Evolutionary conservation across 192 early-diverging fungal genomes (phyloP), one percentile per base, ranked within the genome.

Genomic region (Phlyctochytrium bullatum): DNA sequence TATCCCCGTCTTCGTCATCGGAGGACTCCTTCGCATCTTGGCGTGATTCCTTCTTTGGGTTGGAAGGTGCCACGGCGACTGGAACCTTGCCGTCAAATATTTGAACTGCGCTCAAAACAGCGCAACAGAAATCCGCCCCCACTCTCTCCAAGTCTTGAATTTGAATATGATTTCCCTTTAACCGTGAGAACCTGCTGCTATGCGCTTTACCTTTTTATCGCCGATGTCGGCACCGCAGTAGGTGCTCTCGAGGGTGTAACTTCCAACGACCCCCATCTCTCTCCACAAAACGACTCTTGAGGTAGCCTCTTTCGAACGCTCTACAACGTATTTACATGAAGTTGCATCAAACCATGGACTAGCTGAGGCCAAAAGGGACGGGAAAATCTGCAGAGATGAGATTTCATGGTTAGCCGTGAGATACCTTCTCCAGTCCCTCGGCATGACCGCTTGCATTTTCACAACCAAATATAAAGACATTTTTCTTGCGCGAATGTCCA

Each of bases 401-500:
- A n/a, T n/a, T n/a, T n/a, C n/a, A n/a, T n/a, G n/a, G n/a, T n/a
- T n/a, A n/a, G n/a, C n/a, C n/a, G n/a, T n/a, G n/a, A n/a, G n/a
- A n/a, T 4, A 75, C 77, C 72, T 76, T 79, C 65, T 76, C 76
- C 54, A 80, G 65, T 1, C 69, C 67, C 64, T 76, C 75, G 35
- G 58, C 67, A 32, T 73, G 40, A 0, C 75, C 75, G 2, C 71
- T 36, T 25, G 66, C 61, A 72, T 77, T 82, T 36, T 80, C 78
- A 60, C 73, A 75, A 3, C 80, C 80, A 67, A 85, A 85, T 6
- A 85, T 34, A 68, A 85, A 85, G 0, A 78, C 70, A 58, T 80
- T 82, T 67, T 85, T 85, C 31, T 73, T 70, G 17, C 76, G 66
- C 29, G 83, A 85, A 62, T 85, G 83, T 0, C 79, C 82, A 65